These are phyloP conservation scores for Cicer cuneatum DNA, from an alignment of 306 rosid species.

Conservation along the genomic window DNA sequence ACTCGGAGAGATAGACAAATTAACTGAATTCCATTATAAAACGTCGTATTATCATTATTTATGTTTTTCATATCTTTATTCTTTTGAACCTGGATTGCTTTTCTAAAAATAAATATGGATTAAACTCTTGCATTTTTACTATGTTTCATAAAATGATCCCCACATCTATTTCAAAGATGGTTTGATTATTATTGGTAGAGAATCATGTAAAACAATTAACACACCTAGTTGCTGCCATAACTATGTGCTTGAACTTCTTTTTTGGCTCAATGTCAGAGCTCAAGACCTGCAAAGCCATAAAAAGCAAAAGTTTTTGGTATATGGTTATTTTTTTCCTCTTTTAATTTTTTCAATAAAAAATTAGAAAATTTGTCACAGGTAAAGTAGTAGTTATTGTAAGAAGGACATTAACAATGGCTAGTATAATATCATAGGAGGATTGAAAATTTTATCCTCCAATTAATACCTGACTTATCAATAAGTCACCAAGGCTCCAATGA, in stretches of 20 bases:
- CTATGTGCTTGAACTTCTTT: conserved; percentile 76
- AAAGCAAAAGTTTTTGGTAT: neutral
- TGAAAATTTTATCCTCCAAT: no score
- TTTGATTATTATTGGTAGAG: neutral
- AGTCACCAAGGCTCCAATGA: conserved; percentile 86
- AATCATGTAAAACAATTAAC: conserved; percentile 9
- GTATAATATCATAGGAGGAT: no score
- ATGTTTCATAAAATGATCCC: neutral
- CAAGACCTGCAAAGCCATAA: conserved; percentile 63
- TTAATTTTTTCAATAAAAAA: neutral
- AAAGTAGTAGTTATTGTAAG: no score
- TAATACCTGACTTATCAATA: conserved; percentile 82
- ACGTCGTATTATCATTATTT: no score
- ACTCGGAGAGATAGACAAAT: no score
- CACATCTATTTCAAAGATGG: neutral
- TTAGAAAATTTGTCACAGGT: no score
- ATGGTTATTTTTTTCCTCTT: neutral
- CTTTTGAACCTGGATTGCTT: no score
- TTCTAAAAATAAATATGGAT: neutral
- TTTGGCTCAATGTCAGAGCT: conserved; percentile 79
- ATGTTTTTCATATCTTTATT: no score
- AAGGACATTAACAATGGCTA: no score
- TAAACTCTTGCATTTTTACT: neutral
- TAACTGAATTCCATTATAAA: no score
- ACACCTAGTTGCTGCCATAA: conserved; percentile 96